Evolutionary conservation across 352 stramenopile species (phyloP).

Genomic region (Globisporangium carolinianum): DNA sequence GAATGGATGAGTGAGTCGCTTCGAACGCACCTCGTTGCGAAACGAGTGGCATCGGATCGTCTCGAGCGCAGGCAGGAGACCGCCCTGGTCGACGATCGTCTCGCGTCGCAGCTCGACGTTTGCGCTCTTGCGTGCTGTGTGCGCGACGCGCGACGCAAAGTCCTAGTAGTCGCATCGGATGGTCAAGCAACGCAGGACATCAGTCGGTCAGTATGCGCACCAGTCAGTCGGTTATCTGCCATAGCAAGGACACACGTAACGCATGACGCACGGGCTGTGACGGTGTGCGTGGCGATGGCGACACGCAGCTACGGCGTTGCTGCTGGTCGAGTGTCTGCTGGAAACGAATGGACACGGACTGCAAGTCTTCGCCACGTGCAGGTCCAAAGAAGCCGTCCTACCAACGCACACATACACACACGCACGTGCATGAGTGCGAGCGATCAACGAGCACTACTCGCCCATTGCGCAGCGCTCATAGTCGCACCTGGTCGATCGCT

Average conservation of each 20-base stretch:
- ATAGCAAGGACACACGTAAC: not conserved
- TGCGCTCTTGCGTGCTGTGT: constrained; percentile 55
- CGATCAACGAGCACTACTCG: not conserved
- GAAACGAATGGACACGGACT: constrained; percentile 24
- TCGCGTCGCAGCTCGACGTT: constrained; percentile 53
- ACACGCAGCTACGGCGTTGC: not conserved
- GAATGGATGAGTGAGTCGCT: no score
- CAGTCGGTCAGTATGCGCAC: not conserved
- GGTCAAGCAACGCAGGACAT: no score
- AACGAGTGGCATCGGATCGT: constrained; percentile 49
- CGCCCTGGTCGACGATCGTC: constrained; percentile 53
- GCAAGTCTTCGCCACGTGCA: constrained; percentile 29
- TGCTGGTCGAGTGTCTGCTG: constrained; percentile 12
- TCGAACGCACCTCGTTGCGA: constrained; percentile 28
- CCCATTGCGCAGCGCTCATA: no score
- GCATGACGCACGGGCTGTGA: not conserved
- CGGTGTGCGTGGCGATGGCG: no score
- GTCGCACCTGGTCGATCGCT: constrained; percentile 43
- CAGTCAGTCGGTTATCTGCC: no score
- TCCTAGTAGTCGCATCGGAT: constrained; percentile 7
- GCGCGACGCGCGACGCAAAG: constrained; percentile 36
- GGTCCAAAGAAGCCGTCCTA: constrained; percentile 45
- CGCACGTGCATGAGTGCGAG: not conserved
- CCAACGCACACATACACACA: not conserved
- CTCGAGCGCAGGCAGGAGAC: constrained; percentile 39